Conservation (phyloP, 495 filamentous ascomycete genomes). For the Penicillium lividum region DNA sequence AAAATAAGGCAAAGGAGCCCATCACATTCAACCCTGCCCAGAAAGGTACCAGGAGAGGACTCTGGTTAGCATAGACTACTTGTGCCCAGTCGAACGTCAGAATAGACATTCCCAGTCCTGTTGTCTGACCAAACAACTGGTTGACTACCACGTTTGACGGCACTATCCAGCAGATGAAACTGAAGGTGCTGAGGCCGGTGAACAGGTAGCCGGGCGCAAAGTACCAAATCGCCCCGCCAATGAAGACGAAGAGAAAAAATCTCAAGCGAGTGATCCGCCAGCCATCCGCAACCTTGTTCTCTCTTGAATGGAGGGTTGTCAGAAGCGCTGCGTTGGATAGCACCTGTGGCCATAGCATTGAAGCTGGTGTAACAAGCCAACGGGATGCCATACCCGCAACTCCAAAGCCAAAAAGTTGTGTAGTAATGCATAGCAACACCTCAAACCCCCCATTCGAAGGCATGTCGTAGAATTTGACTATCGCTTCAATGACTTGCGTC, state of each 20-base stretch:
- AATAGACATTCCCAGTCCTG: conserved; percentile 76
- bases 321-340: conserved; percentile 87
- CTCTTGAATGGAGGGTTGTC: conserved; percentile 78
- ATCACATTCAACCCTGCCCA: conserved; percentile 92
- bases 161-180: conserved; percentile 86
- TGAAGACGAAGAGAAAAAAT: conserved; percentile 76
- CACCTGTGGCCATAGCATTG: conserved; percentile 92
- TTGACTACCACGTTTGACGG: conserved; percentile 70
- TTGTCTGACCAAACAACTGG: conserved; percentile 66
- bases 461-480: conserved; percentile 67
- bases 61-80: conserved; percentile 82
- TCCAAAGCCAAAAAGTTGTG: conserved; percentile 73
- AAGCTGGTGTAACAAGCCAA: conserved; percentile 69
- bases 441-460: conserved; percentile 68
- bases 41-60: conserved; percentile 82
- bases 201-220: conserved; percentile 84
- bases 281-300: conserved; percentile 77
- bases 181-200: conserved; percentile 88
- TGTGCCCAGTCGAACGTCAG: conserved; percentile 94
- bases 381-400: conserved; percentile 63
- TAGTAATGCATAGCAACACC: conserved; percentile 67
- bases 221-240: conserved; percentile 70
- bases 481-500: conserved; percentile 68
- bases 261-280: conserved; percentile 80
- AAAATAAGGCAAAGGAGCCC: conserved; percentile 78